Base-by-base conservation (phyloP, 805 yeast genomes). In the Wickerhamomyces rabaulensis region DNA sequence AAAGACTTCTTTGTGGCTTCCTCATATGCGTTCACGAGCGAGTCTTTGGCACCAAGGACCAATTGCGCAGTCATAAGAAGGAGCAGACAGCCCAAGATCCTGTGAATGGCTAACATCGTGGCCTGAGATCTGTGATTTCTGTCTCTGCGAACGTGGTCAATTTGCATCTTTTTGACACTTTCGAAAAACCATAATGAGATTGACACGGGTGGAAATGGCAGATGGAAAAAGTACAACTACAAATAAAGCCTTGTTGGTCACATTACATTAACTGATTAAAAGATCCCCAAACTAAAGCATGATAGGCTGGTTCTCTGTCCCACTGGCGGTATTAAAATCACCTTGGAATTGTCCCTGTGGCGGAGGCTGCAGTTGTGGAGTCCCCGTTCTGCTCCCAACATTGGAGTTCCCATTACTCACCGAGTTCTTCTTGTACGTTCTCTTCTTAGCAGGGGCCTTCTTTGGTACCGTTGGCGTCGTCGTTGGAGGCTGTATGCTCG, bases 401-500 rank as follows among this genome's bases (percentile, higher is more conserved):
- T n/a, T n/a, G 9, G 16, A 33, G 20, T 27, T 27, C 10, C 36
- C 36, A 17, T 33, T 16, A 16, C 36, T 33, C 12, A 46, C 48
- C 3, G 43, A 21, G 31, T 38, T 41, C 46, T 55, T 60, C 51
- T 58, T 60, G 23, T 54, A 54, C 2, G 54, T 40, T 42, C 62
- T 53, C 46, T 55, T 59, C 16, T 50, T 45, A 3, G 45, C 43
- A 9, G 41, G 43, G 44, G 57, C 52, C 40, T 52, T 56, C 33
- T 48, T 23, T 37, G 51, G 20, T 3, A 33, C 22, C 12, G 44
- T 39, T 36, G 54, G 17, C 44, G 49, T 31, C 16, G 41, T 25
- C 5, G 46, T 15, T 33, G 49, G 44, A 26, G 55, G 86, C 75
- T 66, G 77, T 79, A 41, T 87, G 88, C 64, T 82, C 77, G 51